phyloP scores from a whole-genome alignment of 2,329 filamentous ascomycete species.

The Septoria petroselini region DNA sequence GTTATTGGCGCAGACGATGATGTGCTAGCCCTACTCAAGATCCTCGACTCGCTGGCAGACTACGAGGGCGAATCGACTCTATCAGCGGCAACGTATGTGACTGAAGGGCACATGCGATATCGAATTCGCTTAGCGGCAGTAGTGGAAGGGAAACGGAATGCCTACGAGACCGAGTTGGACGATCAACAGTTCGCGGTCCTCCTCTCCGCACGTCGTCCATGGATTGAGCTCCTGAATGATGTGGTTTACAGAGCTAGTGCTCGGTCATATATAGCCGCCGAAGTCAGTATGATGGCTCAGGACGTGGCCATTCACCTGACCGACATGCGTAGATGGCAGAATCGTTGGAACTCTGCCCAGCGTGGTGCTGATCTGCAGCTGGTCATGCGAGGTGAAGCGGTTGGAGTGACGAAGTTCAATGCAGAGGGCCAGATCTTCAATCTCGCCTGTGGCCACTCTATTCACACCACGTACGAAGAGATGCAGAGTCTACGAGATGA shows the following conservation, averaged over 20 bases:
- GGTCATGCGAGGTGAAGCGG: not conserved
- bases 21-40: not conserved
- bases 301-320: not conserved
- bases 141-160: not conserved
- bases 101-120: not conserved
- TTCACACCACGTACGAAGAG: not conserved
- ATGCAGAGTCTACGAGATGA: not conserved
- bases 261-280: slow-evolving; percentile 8
- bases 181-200: not conserved
- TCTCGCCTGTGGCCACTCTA: slow-evolving; percentile 6
- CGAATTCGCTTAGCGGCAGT: slow-evolving; percentile 1
- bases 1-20: not conserved
- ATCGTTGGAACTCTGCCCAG: slow-evolving; percentile 6
- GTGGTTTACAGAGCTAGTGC: slow-evolving; percentile 4
- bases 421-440: not conserved
- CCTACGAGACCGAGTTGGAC: slow-evolving; percentile 3
- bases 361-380: not conserved
- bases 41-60: slow-evolving; percentile 4
- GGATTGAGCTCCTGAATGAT: slow-evolving; percentile 11
- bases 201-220: slow-evolving; percentile 8
- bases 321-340: not conserved
- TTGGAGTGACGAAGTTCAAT: not conserved
- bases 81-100: slow-evolving; percentile 1
- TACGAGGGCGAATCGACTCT: slow-evolving; percentile 8
- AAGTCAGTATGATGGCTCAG: slow-evolving; percentile 5